Conservation (phyloP, 768 basidiomycete species). For the Coprinellus micaceus region DNA sequence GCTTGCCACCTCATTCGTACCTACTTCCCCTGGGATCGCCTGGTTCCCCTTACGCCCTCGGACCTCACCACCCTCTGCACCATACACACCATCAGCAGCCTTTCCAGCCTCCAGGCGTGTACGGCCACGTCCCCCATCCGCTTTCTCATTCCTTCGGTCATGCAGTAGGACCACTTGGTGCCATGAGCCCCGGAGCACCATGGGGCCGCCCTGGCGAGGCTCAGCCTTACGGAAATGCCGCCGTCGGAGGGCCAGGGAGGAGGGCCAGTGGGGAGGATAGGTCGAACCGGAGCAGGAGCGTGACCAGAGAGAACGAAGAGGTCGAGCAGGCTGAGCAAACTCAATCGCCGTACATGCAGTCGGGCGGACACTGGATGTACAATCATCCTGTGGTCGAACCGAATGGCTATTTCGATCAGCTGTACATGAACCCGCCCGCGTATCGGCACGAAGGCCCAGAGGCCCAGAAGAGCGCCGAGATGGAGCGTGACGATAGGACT, state of each 20-base stretch:
- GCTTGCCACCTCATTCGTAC: constrained; percentile 7
- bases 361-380: constrained; percentile 1
- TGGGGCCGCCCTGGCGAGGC: constrained; percentile 57
- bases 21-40: constrained; percentile 11
- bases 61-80: constrained; percentile 13
- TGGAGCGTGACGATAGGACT: background rate
- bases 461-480: background rate
- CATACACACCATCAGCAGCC: background rate
- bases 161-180: constrained; percentile 33
- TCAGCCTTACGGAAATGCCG: constrained; percentile 43
- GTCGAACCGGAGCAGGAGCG: constrained; percentile 12
- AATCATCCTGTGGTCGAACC: background rate
- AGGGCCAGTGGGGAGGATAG: background rate
- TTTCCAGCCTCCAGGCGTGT: background rate
- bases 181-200: constrained; percentile 73
- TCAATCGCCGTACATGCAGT: constrained; percentile 1
- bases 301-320: constrained; percentile 4
- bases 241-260: constrained; percentile 44
- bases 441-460: constrained; percentile 2
- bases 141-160: constrained; percentile 7
- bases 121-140: constrained; percentile 5
- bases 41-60: constrained; percentile 10
- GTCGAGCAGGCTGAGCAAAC: too few relatives aligned
- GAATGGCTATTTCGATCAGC: constrained; percentile 12
- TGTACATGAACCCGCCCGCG: constrained; percentile 11